phyloP scores from a whole-genome alignment of 768 basidiomycete species.

The Royoungia palumana region DNA sequence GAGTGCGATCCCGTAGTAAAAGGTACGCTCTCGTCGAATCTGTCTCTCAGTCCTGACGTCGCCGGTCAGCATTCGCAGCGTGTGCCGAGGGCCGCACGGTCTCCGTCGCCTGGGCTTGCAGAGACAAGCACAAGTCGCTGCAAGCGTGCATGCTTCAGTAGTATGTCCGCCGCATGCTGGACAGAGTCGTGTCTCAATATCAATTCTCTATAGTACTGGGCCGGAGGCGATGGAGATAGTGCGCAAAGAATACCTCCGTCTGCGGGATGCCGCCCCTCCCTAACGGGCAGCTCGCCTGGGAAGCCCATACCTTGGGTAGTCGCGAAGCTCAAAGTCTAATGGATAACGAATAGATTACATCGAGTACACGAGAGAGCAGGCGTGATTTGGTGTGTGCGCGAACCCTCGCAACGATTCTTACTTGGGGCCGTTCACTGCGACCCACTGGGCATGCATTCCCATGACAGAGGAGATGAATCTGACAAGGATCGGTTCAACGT shows the following conservation, averaged over 20 bases:
- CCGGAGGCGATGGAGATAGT: conserved; percentile 72
- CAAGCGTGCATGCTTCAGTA: conserved; percentile 79
- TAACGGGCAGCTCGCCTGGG: background rate
- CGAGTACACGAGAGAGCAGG: background rate
- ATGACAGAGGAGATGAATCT: conserved; percentile 72
- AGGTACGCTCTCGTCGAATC: conserved; percentile 37
- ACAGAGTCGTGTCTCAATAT: background rate
- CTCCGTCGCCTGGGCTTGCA: conserved; percentile 85
- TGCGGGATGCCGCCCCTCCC: conserved; percentile 42
- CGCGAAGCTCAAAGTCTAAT: background rate
- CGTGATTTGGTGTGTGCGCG: background rate
- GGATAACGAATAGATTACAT: conserved; percentile 8
- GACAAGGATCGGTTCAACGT: conserved; percentile 2
- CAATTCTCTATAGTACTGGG: conserved; percentile 49
- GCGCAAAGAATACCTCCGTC: conserved; percentile 67
- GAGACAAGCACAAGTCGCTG: conserved; percentile 59
- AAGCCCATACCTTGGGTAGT: background rate
- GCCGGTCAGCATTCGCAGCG: conserved; percentile 68
- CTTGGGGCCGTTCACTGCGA: conserved; percentile 44
- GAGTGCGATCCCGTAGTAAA: conserved; percentile 76
- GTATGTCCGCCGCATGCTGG: conserved; percentile 42
- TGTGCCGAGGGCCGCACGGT: conserved; percentile 79
- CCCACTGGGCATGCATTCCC: conserved; percentile 67
- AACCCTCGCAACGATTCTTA: conserved; percentile 17
- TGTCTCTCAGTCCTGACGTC: background rate